phyloP scores from a whole-genome alignment of 1,139 yeast genomes.

The Pichia sp. region DNA sequence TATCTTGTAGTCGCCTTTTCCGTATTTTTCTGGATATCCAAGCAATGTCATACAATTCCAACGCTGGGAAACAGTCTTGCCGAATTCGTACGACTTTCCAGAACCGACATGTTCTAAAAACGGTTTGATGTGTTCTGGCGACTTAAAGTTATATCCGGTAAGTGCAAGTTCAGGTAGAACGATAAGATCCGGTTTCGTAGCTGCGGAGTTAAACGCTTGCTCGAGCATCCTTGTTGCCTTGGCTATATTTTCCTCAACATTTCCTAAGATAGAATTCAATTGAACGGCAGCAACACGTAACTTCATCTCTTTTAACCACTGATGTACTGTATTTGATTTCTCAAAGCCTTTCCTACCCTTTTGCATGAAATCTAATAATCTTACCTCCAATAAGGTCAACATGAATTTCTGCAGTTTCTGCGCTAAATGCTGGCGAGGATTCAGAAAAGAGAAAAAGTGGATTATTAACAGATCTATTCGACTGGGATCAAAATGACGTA shows the following conservation, averaged over 20 bases:
- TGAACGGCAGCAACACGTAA: constrained; percentile 65
- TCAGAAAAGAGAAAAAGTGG: no score
- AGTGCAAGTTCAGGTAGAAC: constrained; percentile 82
- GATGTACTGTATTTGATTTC: no score
- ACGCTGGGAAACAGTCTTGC: constrained; percentile 45
- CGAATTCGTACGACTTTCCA: constrained; percentile 51
- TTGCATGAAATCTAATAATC: no score
- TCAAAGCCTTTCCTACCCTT: no score
- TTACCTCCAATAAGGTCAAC: background rate
- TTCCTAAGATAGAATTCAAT: constrained; percentile 61
- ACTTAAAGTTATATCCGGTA: constrained; percentile 74
- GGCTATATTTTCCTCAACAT: constrained; percentile 49
- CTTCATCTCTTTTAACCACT: constrained; percentile 36
- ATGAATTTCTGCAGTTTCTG: background rate
- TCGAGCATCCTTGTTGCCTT: constrained; percentile 43
- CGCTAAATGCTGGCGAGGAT: background rate
- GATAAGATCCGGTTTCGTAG: constrained; percentile 49
- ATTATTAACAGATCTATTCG: no score
- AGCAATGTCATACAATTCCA: constrained; percentile 65
- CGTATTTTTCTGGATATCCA: constrained; percentile 69
- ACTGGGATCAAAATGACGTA: no score
- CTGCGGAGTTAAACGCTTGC: constrained; percentile 21
- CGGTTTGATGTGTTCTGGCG: constrained; percentile 51
- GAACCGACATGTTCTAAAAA: constrained; percentile 43
- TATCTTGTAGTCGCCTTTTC: constrained; percentile 30